Evolutionary conservation across 352 stramenopile species (phyloP).

Genomic region (Phytophthora tubulina): DNA sequence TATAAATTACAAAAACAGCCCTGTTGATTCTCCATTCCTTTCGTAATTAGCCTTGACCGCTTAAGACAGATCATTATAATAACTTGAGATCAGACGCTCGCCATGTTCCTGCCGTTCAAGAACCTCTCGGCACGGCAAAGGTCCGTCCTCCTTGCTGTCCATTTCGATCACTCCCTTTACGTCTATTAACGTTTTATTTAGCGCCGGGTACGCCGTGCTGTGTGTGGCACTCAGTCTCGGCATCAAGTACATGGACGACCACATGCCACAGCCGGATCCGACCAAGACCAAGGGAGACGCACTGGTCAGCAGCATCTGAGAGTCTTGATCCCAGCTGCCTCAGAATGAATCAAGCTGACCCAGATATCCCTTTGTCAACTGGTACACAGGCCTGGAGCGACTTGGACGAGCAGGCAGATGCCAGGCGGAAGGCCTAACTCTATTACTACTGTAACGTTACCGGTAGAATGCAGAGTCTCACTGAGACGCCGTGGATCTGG

Average conservation of each 20-base stretch:
- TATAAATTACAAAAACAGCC: constrained; percentile 5
- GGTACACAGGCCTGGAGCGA: constrained; percentile 68
- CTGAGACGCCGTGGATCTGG: neutral
- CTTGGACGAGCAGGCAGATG: constrained; percentile 56
- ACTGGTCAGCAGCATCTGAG: constrained; percentile 45
- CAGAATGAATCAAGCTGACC: constrained; percentile 22
- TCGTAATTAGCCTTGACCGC: neutral
- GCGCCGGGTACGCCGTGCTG: constrained; percentile 66
- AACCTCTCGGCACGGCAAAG: constrained; percentile 70
- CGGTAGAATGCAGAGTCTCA: too few relatives aligned
- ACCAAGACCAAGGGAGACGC: constrained; percentile 47
- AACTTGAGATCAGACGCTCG: neutral
- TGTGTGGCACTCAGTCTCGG: constrained; percentile 67
- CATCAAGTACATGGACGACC: constrained; percentile 80
- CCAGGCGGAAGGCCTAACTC: neutral
- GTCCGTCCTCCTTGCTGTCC: constrained; percentile 32
- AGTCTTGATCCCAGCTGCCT: neutral
- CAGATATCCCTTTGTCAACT: constrained; percentile 4
- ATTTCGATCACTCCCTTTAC: neutral
- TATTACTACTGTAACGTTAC: neutral
- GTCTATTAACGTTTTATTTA: constrained; percentile 20
- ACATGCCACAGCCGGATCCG: constrained; percentile 56
- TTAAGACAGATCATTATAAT: constrained; percentile 1
- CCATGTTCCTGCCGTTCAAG: constrained; percentile 74
- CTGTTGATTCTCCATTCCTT: neutral